These are phyloP conservation scores for Cystofilobasidium ferigula DNA, from an alignment of 768 basidiomycete genomes.

Conservation along the genomic window DNA sequence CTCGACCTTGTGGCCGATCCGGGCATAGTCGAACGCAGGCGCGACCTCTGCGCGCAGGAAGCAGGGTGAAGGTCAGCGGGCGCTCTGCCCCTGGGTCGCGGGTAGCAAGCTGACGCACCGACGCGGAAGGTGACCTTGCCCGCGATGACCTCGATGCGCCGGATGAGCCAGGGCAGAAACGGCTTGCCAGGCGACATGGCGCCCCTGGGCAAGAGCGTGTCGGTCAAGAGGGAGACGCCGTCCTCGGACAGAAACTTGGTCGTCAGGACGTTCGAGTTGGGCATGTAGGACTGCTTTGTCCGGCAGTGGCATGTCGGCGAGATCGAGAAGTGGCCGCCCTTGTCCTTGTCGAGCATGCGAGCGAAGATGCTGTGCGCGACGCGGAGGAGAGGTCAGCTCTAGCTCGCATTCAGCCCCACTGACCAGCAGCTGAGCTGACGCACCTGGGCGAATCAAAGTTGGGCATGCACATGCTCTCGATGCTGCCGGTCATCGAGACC, in stretches of 20 bases:
- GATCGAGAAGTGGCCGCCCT: constrained; percentile 81
- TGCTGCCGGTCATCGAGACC: constrained; percentile 41
- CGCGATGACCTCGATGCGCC: constrained; percentile 55
- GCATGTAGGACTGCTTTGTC: constrained; percentile 35
- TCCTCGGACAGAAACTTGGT: constrained; percentile 83
- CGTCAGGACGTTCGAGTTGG: constrained; percentile 55
- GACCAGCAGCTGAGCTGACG: neutral
- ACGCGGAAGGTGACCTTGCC: constrained; percentile 66
- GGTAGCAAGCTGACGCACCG: constrained; percentile 35
- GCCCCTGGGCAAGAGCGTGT: constrained; percentile 41
- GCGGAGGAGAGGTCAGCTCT: neutral
- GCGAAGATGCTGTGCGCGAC: constrained; percentile 1
- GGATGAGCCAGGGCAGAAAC: constrained; percentile 36
- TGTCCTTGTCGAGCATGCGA: constrained; percentile 36
- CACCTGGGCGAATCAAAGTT: constrained; percentile 82
- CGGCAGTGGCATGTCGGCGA: constrained; percentile 44
- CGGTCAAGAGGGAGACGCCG: constrained; percentile 77
- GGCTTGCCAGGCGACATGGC: constrained; percentile 13
- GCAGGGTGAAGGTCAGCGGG: no score
- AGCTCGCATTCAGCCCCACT: neutral
- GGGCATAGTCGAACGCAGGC: constrained; percentile 92
- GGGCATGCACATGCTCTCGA: constrained; percentile 64
- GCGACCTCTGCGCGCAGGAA: constrained; percentile 42
- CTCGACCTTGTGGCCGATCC: constrained; percentile 39
- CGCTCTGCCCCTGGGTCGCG: no score